Conservation (phyloP, 225 moss, liverwort and hornwort genomes). For the Straminergon stramineum region DNA sequence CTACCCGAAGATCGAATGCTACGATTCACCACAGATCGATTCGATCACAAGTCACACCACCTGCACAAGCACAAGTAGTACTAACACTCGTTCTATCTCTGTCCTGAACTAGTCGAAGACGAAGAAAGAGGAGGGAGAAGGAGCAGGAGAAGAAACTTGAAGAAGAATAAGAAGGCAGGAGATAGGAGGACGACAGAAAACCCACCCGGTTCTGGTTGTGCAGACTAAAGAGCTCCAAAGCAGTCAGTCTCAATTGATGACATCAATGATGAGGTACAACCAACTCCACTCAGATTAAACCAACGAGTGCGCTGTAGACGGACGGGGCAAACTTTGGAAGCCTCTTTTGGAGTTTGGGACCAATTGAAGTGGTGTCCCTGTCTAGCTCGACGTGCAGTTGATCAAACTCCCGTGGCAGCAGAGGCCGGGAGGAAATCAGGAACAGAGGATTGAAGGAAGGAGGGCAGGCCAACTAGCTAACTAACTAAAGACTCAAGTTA, state of each 20-base stretch:
- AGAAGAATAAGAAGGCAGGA: background rate
- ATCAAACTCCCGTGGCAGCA: background rate
- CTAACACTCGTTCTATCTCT: background rate
- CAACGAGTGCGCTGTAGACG: background rate
- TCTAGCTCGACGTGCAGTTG: slow-evolving; percentile 1
- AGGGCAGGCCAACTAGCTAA: background rate
- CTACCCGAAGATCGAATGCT: background rate
- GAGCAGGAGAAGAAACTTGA: background rate
- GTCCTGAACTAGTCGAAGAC: background rate
- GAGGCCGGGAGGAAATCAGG: background rate
- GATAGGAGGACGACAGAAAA: background rate
- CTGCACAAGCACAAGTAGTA: background rate
- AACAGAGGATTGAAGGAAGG: background rate
- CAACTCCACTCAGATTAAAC: background rate
- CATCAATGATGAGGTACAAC: background rate
- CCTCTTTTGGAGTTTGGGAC: background rate
- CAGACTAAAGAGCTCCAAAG: background rate
- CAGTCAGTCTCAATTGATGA: background rate
- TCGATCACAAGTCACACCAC: background rate
- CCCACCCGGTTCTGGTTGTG: background rate
- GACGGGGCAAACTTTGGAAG: background rate
- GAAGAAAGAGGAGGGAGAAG: background rate
- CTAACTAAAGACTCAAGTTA: background rate
- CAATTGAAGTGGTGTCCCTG: background rate
- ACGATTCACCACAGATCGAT: background rate